Base-by-base conservation (phyloP, 352 stramenopile species). In the Blastocystis sp. region DNA sequence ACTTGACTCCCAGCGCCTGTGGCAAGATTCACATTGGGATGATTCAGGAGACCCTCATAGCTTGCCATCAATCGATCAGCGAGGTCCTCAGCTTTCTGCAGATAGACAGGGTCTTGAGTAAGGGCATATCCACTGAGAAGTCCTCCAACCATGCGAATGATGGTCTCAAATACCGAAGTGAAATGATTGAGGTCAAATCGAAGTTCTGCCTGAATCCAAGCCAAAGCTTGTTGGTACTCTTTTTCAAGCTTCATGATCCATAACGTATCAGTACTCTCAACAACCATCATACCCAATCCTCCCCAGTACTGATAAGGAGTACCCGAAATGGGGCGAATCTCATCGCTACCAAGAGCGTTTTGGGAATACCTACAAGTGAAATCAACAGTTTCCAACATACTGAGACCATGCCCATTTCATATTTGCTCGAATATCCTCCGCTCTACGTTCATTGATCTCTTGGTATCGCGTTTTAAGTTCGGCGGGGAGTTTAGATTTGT, bases 141-240 rank as follows among this genome's bases (percentile, higher is more conserved):
- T 0, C 95, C 95, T 21, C 95, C 95, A 0, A 98, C 91, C 78
- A 98, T 92, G n/a, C 95, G 93, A 90, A 98, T 98, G 86, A 93
- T 98, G 9, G 94, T 97, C 90, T 98, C 95, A 89, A 98, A 98
- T 7, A 98, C 90, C 51, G 93, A 97, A 27, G 98, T 90, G 78
- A 95, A 92, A 65, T 97, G 94, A 86, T 96, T 90, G 0, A 97
- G 78, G 32, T 91, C 88, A 83, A 93, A 93, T 1, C 5, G 24
- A n/a, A 87, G 58, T 21, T 37, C 27, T 32, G 54, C 42, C 6
- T 35, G 14, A 46, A 87, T 75, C 77, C 61, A 77, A 14, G 94
- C 91, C 51, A 91, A 88, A 1, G 92, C 92, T 24, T 91, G 89
- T 16, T 89, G 57, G 56, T 94, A 94, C 85, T 95, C 92, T 66